Evolutionary conservation across 805 yeast genomes (phyloP).

Genomic region (Metschnikowia borealis): DNA sequence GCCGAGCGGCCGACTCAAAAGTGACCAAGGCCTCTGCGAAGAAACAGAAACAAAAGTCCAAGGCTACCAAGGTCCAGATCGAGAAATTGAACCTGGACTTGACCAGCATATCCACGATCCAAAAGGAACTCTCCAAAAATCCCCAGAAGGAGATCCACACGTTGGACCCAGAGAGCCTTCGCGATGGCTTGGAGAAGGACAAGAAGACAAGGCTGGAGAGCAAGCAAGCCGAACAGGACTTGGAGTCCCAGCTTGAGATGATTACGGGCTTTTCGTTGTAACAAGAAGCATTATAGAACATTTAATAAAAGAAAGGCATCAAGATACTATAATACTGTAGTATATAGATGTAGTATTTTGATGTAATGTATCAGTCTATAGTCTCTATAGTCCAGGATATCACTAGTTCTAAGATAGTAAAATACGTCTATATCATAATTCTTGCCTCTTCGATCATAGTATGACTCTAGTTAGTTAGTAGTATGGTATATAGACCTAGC

Average conservation of each 20-base stretch:
- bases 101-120: conserved; percentile 19
- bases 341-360: too few species aligned
- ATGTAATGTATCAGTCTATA: too few species aligned
- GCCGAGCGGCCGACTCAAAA: conserved; percentile 1
- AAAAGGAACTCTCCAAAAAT: conserved; percentile 10
- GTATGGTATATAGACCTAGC: too few species aligned
- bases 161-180: conserved; percentile 32
- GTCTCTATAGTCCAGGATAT: too few species aligned
- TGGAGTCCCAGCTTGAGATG: conserved; percentile 45
- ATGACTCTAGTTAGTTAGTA: too few species aligned
- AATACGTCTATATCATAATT: too few species aligned
- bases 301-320: too few species aligned
- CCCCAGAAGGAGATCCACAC: conserved; percentile 22
- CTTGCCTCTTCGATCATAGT: too few species aligned
- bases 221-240: conserved; percentile 36
- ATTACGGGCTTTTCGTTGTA: conserved; percentile 30
- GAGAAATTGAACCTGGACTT: conserved; percentile 32
- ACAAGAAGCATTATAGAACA: not conserved
- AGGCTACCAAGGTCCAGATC: conserved; percentile 30
- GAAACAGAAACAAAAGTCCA: conserved; percentile 20
- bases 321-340: too few species aligned
- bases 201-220: conserved; percentile 24
- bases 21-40: conserved; percentile 7
- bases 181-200: conserved; percentile 40
- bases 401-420: too few species aligned